Evolutionary conservation across 345 rosid species (phyloP), one percentile per base, ranked within the genome.

Genomic region (Alliaria petiolata): DNA sequence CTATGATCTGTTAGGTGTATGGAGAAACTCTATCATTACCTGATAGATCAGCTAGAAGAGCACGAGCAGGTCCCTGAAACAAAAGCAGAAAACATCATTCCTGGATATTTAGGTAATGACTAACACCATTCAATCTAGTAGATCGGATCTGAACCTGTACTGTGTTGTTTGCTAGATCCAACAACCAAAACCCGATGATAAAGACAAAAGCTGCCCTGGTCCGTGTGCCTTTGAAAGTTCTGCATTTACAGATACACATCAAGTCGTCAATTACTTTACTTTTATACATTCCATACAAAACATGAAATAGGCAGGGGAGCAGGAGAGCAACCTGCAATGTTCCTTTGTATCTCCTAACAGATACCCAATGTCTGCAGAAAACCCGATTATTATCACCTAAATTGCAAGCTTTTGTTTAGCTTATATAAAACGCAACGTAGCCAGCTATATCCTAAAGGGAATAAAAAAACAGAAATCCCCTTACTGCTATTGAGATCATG

Each of bases 321-420:
- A 34, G 26, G 80, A 70, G 64, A 63, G 25, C 30, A 43, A 95
- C 98, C 96, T 91, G 96, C 98, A 95, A 58, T 88, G 85, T 84
- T 95, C 99, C 79, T 87, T 81, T 22, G 93, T 75, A 80, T 91
- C 93, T 20, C 99, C 98, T 63, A 91, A 80, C 34, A 89, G 25
- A 78, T 87, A 91, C 67, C 99, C 99, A 76, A 88, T 68, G 95
- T 95, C 99, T 76, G 99, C 99, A 85, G 99, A 91, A 91, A 83
- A 95, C 59, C 96, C 97, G 76, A 95, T 91, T 69, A 91, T 83
- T 81, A 88, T 79, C 88, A 91, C 98, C 98, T 91, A 88, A 76
- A 91, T 85, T 76, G 73, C 83, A 91, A 81, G 79, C 76, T 69
- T 70, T 83, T 55, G 79, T 80, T 92, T 58, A 87, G 93, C 79